Evolutionary conservation across 2,329 filamentous ascomycete genomes (phyloP).

Genomic region (Dactylellina parvicollis): DNA sequence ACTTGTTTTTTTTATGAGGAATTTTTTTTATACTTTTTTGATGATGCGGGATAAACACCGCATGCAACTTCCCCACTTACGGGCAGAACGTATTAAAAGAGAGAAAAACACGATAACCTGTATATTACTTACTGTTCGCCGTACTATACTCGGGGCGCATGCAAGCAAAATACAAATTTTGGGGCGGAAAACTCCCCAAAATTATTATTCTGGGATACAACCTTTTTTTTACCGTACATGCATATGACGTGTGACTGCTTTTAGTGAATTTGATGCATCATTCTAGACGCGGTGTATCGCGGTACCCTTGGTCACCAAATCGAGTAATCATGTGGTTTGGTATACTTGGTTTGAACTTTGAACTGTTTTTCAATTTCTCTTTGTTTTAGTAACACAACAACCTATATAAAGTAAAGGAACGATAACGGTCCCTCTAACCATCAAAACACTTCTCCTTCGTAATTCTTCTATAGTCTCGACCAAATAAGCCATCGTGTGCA

Average conservation of each 20-base stretch:
- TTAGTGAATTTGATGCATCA: constrained; percentile 11
- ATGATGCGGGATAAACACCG: too few species aligned
- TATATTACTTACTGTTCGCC: constrained; percentile 48
- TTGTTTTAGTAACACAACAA: background rate
- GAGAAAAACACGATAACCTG: constrained; percentile 19
- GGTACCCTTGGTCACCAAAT: background rate
- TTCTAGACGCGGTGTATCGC: background rate
- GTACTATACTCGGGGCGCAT: constrained; percentile 31
- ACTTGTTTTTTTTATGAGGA: constrained; percentile 25
- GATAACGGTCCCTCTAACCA: background rate
- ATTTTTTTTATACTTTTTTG: constrained; percentile 4
- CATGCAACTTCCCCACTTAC: background rate
- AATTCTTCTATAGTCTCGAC: background rate
- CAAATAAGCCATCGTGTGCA: too few species aligned
- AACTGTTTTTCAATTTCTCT: constrained; percentile 29
- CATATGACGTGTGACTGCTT: constrained; percentile 23
- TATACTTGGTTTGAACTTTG: too few species aligned
- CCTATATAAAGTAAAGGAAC: background rate
- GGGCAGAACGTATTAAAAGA: too few species aligned
- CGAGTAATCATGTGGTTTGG: too few species aligned
- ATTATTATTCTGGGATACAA: background rate
- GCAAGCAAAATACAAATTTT: constrained; percentile 42
- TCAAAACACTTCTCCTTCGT: background rate
- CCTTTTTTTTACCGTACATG: background rate
- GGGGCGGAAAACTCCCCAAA: background rate